phyloP scores from a whole-genome alignment of 257 asterid genomes.

The Gentiana macrophylla region DNA sequence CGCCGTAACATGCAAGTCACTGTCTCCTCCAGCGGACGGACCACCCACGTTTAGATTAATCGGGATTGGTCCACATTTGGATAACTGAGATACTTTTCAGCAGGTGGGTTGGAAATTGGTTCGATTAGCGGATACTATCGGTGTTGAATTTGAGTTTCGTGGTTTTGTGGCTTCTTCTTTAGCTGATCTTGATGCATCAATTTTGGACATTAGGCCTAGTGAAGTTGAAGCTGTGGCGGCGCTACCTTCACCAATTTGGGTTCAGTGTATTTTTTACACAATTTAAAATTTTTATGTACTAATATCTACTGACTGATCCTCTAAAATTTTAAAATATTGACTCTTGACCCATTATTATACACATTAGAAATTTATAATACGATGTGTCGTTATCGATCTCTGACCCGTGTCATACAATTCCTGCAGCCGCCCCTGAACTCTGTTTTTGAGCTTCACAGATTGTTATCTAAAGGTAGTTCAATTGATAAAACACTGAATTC shows the following conservation, averaged over 20 bases:
- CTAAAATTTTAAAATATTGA: too few species aligned
- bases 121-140: conserved; percentile 54
- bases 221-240: conserved; percentile 53
- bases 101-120: conserved; percentile 81
- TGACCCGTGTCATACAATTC: too few species aligned
- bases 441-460: conserved; percentile 62
- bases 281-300: too few species aligned
- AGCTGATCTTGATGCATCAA: conserved; percentile 52
- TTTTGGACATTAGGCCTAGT: conserved; percentile 37
- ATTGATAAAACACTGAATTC: conserved; percentile 49
- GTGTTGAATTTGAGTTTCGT: conserved; percentile 63
- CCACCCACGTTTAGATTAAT: conserved; percentile 64
- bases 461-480: conserved; percentile 41
- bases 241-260: too few species aligned
- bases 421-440: conserved; percentile 30
- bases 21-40: conserved; percentile 59
- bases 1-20: conserved; percentile 68
- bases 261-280: too few species aligned
- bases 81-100: conserved; percentile 55
- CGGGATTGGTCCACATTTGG: conserved; percentile 78
- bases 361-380: too few species aligned
- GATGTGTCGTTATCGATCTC: too few species aligned
- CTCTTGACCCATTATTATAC: too few species aligned
- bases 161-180: conserved; percentile 64
- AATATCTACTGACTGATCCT: too few species aligned